These are phyloP conservation scores for Lachancea lanzarotensis DNA, from an alignment of 805 yeast genomes.

Conservation along the genomic window DNA sequence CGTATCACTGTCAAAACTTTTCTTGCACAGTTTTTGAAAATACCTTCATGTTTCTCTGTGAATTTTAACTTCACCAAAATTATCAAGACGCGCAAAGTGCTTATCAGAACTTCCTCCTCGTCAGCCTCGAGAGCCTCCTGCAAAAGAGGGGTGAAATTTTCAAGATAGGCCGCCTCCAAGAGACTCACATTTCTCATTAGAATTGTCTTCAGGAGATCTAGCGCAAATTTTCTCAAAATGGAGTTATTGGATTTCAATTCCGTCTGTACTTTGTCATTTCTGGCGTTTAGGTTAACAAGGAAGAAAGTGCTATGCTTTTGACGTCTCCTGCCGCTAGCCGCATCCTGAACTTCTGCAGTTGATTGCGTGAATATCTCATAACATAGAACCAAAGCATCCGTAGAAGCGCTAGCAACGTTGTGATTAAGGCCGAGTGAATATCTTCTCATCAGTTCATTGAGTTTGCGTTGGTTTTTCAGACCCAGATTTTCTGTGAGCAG, in stretches of 20 bases:
- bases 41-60: conserved; percentile 38
- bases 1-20: conserved; percentile 56
- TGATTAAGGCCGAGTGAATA: conserved; percentile 72
- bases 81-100: conserved; percentile 59
- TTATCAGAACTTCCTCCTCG: conserved; percentile 69
- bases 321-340: not conserved
- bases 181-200: conserved; percentile 57
- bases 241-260: conserved; percentile 52
- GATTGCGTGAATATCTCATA: conserved; percentile 64
- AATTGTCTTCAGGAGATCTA: conserved; percentile 70
- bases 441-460: conserved; percentile 73
- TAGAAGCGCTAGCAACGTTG: conserved; percentile 52
- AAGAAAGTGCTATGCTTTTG: conserved; percentile 39
- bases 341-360: conserved; percentile 21
- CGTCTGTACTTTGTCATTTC: conserved; percentile 44
- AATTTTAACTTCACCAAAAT: conserved; percentile 57
- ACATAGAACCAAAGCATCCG: conserved; percentile 61
- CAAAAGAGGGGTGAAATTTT: conserved; percentile 70
- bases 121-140: conserved; percentile 54
- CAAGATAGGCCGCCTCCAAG: conserved; percentile 51
- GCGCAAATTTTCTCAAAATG: conserved; percentile 65
- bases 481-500: conserved; percentile 59
- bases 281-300: conserved; percentile 63
- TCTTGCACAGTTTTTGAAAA: conserved; percentile 56
- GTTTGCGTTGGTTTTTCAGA: conserved; percentile 60